Percentiles rank a stretch among this genome's conserved stretches.
phyloP scores from a whole-genome alignment of 352 stramenopile genomes.

The Pythium scleroteichum region DNA sequence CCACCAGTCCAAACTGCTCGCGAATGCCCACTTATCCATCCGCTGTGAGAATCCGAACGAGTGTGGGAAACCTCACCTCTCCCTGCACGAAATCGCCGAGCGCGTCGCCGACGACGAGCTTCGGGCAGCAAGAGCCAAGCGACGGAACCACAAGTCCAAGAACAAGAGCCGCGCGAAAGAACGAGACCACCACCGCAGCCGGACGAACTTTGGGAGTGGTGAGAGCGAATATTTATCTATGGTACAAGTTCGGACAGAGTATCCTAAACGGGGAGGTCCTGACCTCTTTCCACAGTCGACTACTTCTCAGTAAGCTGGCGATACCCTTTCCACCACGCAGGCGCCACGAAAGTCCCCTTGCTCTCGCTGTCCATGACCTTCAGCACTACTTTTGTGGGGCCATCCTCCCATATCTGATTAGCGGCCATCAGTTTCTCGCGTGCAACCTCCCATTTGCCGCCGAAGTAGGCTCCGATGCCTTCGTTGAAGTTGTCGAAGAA shows the following conservation, averaged over 20 bases:
- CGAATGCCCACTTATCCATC: constrained; percentile 25
- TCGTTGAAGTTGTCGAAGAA: constrained; percentile 93
- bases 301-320: constrained; percentile 94
- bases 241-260: constrained; percentile 21
- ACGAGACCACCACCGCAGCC: constrained; percentile 1
- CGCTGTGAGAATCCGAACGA: constrained; percentile 37
- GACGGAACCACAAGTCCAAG: constrained; percentile 19
- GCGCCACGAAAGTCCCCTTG: constrained; percentile 73
- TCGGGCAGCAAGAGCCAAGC: constrained; percentile 15
- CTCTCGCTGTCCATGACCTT: constrained; percentile 92
- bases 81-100: constrained; percentile 53
- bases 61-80: constrained; percentile 49
- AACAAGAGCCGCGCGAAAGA: constrained; percentile 6
- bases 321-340: constrained; percentile 91
- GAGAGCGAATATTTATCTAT: constrained; percentile 19
- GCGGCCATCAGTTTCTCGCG: constrained; percentile 81
- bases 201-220: constrained; percentile 2
- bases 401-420: constrained; percentile 91
- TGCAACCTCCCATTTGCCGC: constrained; percentile 90
- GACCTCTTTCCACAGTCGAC: background rate
- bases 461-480: constrained; percentile 93
- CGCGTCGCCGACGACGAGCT: constrained; percentile 47
- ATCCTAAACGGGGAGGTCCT: constrained; percentile 1
- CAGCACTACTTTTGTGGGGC: constrained; percentile 89
- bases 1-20: constrained; percentile 8